Evolutionary conservation across 192 early-diverging fungal species (phyloP).

Genomic region (Coemansia sp.): DNA sequence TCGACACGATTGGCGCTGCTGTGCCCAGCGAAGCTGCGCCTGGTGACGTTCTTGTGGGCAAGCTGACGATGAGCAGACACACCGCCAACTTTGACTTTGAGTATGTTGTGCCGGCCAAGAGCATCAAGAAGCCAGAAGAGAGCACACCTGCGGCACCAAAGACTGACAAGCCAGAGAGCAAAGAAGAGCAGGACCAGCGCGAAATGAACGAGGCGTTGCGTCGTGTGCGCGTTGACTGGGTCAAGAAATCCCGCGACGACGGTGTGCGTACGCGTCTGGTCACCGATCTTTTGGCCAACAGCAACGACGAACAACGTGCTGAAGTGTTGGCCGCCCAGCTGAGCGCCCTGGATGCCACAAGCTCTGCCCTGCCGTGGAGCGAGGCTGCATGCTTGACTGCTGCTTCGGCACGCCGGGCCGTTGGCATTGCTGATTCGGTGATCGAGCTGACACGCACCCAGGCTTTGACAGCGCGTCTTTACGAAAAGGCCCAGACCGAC

Average conservation of each 20-base stretch:
- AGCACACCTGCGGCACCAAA: constrained; percentile 42
- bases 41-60: constrained; percentile 79
- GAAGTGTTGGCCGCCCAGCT: constrained; percentile 53
- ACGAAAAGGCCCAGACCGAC: constrained; percentile 54
- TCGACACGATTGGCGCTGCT: constrained; percentile 19
- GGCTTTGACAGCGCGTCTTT: constrained; percentile 58
- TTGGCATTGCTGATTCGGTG: constrained; percentile 59
- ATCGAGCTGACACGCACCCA: constrained; percentile 58
- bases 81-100: constrained; percentile 46
- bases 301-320: constrained; percentile 49
- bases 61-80: constrained; percentile 54
- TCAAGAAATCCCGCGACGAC: constrained; percentile 77
- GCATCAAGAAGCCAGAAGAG: constrained; percentile 47
- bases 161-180: constrained; percentile 42
- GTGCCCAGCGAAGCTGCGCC: constrained; percentile 69
- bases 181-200: constrained; percentile 20
- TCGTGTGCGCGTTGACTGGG: constrained; percentile 73
- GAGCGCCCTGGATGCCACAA: constrained; percentile 48
- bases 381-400: constrained; percentile 16
- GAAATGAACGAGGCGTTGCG: constrained; percentile 71
- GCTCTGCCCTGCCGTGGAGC: constrained; percentile 53
- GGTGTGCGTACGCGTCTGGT: constrained; percentile 64
- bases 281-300: constrained; percentile 55
- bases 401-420: constrained; percentile 8
- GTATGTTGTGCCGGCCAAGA: constrained; percentile 46